These are phyloP conservation scores for Hordeum pubiflorum DNA, from an alignment of 202 grass and related monocot species.

Conservation along the genomic window DNA sequence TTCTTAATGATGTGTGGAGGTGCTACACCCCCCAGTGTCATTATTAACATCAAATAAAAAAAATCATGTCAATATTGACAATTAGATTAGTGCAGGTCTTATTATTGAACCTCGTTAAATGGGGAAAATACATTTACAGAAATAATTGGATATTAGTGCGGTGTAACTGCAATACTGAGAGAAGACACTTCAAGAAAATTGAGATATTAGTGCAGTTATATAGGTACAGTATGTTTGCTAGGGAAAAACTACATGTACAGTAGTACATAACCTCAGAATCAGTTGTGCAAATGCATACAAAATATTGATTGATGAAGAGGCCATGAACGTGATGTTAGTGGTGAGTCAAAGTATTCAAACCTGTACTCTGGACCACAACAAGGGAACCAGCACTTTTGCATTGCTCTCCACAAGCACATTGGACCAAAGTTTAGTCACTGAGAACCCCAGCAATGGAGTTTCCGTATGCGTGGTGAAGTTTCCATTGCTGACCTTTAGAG, in stretches of 20 bases:
- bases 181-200: neutral
- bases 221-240: neutral
- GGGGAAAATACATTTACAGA: neutral
- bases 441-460: conserved; percentile 95
- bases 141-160: neutral
- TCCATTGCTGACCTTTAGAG: conserved; percentile 89
- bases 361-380: conserved; percentile 98
- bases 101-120: neutral
- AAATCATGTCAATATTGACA: neutral
- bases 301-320: neutral
- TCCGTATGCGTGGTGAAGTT: conserved; percentile 88
- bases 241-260: neutral
- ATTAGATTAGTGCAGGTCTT: conserved; percentile 2
- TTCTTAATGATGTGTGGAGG: neutral
- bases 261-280: neutral
- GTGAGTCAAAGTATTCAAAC: conserved; percentile 32
- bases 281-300: neutral
- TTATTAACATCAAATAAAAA: neutral
- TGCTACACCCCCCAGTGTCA: neutral
- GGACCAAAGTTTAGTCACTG: conserved; percentile 67
- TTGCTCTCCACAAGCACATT: conserved; percentile 87
- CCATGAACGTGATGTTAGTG: neutral
- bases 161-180: neutral
- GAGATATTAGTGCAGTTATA: neutral
- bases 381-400: conserved; percentile 87